phyloP scores from a whole-genome alignment of 2,329 filamentous ascomycete genomes.

The Cryphonectria japonica region DNA sequence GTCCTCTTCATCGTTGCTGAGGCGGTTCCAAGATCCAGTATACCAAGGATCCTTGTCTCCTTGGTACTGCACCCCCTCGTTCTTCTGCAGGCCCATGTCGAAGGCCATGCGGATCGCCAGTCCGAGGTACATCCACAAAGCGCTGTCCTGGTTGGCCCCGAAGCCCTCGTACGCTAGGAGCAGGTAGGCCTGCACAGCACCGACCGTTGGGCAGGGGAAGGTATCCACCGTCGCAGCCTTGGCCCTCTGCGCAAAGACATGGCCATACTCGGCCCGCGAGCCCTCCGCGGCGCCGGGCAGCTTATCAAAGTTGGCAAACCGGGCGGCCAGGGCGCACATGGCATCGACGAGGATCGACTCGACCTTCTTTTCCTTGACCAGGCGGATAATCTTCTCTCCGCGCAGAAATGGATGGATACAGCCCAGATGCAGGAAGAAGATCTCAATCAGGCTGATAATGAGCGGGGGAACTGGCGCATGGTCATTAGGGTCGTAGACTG shows the following conservation, averaged over 20 bases:
- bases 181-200: constrained; percentile 81
- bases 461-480: constrained; percentile 71
- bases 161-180: constrained; percentile 89
- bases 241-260: constrained; percentile 78
- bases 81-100: constrained; percentile 80
- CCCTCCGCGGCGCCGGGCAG: constrained; percentile 52
- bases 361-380: constrained; percentile 78
- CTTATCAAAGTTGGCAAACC: constrained; percentile 71
- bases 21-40: constrained; percentile 48
- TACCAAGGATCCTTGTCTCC: constrained; percentile 57
- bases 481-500: constrained; percentile 77
- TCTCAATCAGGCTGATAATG: constrained; percentile 76
- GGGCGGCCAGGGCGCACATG: constrained; percentile 78
- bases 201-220: constrained; percentile 80
- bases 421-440: constrained; percentile 80
- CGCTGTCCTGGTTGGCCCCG: constrained; percentile 84
- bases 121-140: constrained; percentile 91
- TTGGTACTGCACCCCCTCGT: constrained; percentile 71
- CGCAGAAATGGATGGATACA: constrained; percentile 86
- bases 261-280: constrained; percentile 70
- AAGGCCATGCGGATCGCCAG: constrained; percentile 84
- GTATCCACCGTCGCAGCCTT: constrained; percentile 83
- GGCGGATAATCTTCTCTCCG: constrained; percentile 70
- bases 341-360: constrained; percentile 87
- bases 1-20: constrained; percentile 31